phyloP scores from a whole-genome alignment of 78 protist genomes.

The Anaeramoeba flamelloides region DNA sequence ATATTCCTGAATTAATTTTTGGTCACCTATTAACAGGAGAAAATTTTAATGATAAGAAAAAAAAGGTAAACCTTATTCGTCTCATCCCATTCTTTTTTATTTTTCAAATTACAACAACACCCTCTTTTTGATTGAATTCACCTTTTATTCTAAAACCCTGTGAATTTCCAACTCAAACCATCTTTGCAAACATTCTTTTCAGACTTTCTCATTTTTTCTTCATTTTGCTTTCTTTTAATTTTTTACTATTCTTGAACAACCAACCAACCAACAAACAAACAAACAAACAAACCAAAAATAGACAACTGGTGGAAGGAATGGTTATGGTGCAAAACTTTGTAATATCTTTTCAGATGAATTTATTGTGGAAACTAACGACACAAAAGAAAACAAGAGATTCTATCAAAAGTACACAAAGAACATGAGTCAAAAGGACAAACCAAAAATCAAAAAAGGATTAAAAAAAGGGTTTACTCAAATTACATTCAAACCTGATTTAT shows the following conservation, averaged over 20 bases:
- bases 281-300: too few relatives aligned
- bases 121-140: too few relatives aligned
- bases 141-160: too few relatives aligned
- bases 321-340: slow-evolving; percentile 78
- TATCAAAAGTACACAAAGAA: slow-evolving; percentile 41
- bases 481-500: slow-evolving; percentile 40
- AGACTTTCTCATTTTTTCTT: too few relatives aligned
- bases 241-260: too few relatives aligned
- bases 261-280: too few relatives aligned
- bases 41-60: slow-evolving; percentile 51
- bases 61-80: too few relatives aligned
- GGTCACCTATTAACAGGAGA: slow-evolving; percentile 74
- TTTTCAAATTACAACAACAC: too few relatives aligned
- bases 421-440: slow-evolving; percentile 27
- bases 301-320: slow-evolving; percentile 4
- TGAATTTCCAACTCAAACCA: too few relatives aligned
- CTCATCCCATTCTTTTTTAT: too few relatives aligned
- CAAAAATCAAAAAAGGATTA: slow-evolving; percentile 6
- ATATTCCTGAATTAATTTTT: slow-evolving; percentile 85
- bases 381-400: not conserved
- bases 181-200: too few relatives aligned
- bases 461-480: slow-evolving; percentile 40
- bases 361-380: not conserved
- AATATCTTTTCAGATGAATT: slow-evolving; percentile 69
- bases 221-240: too few relatives aligned